Evolutionary conservation across 2,329 filamentous ascomycete genomes (phyloP).

Genomic region (Penicillium sp.): DNA sequence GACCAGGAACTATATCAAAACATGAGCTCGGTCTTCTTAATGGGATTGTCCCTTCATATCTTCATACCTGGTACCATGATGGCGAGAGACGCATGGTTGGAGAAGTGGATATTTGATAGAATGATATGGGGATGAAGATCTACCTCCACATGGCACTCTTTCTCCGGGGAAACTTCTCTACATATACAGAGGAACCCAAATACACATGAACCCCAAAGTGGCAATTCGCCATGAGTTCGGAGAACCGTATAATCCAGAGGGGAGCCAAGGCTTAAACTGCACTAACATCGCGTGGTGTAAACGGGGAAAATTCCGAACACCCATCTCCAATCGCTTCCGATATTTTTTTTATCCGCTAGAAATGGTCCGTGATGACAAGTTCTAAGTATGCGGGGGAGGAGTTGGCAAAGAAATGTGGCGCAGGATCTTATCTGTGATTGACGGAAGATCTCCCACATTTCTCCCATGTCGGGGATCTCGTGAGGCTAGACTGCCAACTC

Average conservation of each 20-base stretch:
- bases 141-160: conserved; percentile 18
- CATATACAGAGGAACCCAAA: conserved; percentile 13
- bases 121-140: conserved; percentile 25
- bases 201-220: neutral
- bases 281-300: neutral
- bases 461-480: neutral
- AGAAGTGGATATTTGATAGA: conserved; percentile 1
- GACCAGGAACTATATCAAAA: conserved; percentile 52
- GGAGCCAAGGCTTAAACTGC: neutral
- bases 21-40: neutral
- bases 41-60: conserved; percentile 27
- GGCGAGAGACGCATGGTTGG: conserved; percentile 55
- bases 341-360: neutral
- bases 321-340: neutral
- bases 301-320: neutral
- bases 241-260: neutral
- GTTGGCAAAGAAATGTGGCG: neutral
- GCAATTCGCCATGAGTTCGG: conserved; percentile 8
- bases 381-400: neutral
- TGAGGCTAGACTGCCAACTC: neutral
- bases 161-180: conserved; percentile 11
- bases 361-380: neutral
- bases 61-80: conserved; percentile 56
- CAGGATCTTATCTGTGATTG: conserved; percentile 16
- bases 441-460: conserved; percentile 17